Evolutionary conservation across 257 asterid genomes (phyloP), one percentile per base, ranked within the genome.

Genomic region (Anisodus acutangulus): DNA sequence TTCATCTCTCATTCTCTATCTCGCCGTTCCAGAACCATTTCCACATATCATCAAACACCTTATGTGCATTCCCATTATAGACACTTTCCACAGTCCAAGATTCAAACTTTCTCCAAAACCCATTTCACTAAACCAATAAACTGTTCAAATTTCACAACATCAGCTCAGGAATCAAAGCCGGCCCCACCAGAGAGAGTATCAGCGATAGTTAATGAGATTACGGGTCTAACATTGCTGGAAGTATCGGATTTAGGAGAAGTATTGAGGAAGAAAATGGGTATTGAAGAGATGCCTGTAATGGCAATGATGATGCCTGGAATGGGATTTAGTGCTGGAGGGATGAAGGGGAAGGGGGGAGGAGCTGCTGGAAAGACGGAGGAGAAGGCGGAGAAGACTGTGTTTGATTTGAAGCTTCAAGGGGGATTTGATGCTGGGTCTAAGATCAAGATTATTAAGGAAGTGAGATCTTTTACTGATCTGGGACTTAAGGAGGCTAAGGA

Each of bases 401-500:
- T 95, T 84, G 98, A 95, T 86, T 88, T 95, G 94, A 95, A 92
- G 87, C 97, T 95, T 60, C 98, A 95, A 82, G 98, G 97, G 17
- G 98, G 98, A 5, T 95, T 89, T 55, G 97, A 95, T 57, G 91
- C 97, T 0, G 97, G 83, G 54, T 79, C 87, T 4, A 95, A 93
- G 89, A 93, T 95, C 84, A 95, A 95, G 93, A 94, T 95, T 84
- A 95, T 94, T 59, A 95, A 95, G 94, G 98, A 95, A 88, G 98
- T 95, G 58, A 92, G 98, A 80, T 90, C 97, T 54, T 93, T 90
- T 84, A 95, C 98, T 31, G 93, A 91, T 87, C 86, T 95, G 85
- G 98, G 98, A 8, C 90, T 95, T 94, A 95, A 95, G 86, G 98
- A 95, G 86, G 98, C 98, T 2, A 95, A 95, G 88, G 98, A 95